Evolutionary conservation across 129 eudicot species (phyloP), one percentile per base, ranked within the genome.

Genomic region (Dittrichia graveolens): DNA sequence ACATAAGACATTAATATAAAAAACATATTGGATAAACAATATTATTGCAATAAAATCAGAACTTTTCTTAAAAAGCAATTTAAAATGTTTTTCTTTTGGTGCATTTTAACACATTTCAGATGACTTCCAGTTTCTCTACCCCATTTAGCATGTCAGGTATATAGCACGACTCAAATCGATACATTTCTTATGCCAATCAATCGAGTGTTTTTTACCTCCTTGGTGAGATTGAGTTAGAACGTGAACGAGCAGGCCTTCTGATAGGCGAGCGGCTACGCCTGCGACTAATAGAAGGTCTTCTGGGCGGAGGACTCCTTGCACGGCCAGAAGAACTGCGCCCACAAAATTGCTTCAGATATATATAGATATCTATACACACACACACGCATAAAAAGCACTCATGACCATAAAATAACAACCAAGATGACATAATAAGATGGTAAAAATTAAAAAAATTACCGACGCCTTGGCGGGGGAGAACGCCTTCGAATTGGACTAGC

Each of bases 301-400:
- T 86, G 5, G 94, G 97, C 45, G 98, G 96, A 61, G 98, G 98
- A 69, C 97, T 94, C 46, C 97, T 84, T 74, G 77, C 83, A 65
- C 91, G 85, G 71, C 96, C 85, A 52, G 88, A 81, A 75, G 90
- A 76, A 47, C 85, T 75, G 46, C 75, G 70, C 38, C 14, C 39
- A 69, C 43, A 48, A 54, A 10, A 53, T n/a, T 4, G 19, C 38
- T 8, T 12, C 61, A 24, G 9, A 19, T 35, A 1, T 8, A 5
- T 24, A 16, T 62, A 41, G 5, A 62, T 0, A 62, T 62, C 10
- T 7, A 37, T 50, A 40, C 50, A 46, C 71, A 71, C 24, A 58
- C 11, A 35, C n/a, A n/a, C n/a, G n/a, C n/a, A n/a, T n/a, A n/a
- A n/a, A n/a, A 6, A 71, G 6, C 9, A 72, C 3, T 40, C 13